Conservation (phyloP, 108 stramenopile genomes). For the Cyclotella baltica region DNA sequence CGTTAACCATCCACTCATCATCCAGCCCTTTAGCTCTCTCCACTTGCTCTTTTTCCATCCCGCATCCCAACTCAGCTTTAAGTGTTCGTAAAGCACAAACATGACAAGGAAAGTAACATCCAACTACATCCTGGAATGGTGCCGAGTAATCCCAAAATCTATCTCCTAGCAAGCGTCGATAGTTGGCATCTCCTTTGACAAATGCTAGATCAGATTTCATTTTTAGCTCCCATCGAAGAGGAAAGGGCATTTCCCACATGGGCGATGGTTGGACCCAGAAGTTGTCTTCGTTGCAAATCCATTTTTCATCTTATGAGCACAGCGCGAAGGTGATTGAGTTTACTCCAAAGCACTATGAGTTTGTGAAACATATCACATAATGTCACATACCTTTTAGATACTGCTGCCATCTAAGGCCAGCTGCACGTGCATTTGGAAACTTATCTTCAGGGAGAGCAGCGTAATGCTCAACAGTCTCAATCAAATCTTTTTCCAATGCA, state of each 20-base stretch:
- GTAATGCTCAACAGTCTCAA: constrained; percentile 82
- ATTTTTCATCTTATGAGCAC: constrained; percentile 64
- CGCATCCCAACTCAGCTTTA: constrained; percentile 95
- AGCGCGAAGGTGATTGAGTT: not conserved
- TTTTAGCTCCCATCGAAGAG: constrained; percentile 66
- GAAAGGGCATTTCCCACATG: constrained; percentile 93
- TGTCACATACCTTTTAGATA: constrained; percentile 18
- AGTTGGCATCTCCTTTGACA: constrained; percentile 98
- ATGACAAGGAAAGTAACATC: constrained; percentile 91
- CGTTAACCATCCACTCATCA: constrained; percentile 88
- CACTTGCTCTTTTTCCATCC: constrained; percentile 82
- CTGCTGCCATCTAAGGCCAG: constrained; percentile 53
- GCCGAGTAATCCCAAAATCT: constrained; percentile 85
- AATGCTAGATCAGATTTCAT: constrained; percentile 86
- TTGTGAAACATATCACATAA: not conserved
- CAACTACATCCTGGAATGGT: constrained; percentile 91
- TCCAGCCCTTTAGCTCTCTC: constrained; percentile 71
- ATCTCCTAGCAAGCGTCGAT: constrained; percentile 93
- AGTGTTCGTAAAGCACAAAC: constrained; percentile 93
- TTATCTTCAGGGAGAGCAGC: constrained; percentile 51
- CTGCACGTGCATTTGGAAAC: constrained; percentile 69
- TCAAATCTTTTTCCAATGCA: constrained; percentile 91
- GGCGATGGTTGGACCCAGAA: constrained; percentile 94
- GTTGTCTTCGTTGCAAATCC: constrained; percentile 88
- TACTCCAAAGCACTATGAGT: not conserved